phyloP scores from a whole-genome alignment of 495 filamentous ascomycete species.

The Aspergillus indologenus region DNA sequence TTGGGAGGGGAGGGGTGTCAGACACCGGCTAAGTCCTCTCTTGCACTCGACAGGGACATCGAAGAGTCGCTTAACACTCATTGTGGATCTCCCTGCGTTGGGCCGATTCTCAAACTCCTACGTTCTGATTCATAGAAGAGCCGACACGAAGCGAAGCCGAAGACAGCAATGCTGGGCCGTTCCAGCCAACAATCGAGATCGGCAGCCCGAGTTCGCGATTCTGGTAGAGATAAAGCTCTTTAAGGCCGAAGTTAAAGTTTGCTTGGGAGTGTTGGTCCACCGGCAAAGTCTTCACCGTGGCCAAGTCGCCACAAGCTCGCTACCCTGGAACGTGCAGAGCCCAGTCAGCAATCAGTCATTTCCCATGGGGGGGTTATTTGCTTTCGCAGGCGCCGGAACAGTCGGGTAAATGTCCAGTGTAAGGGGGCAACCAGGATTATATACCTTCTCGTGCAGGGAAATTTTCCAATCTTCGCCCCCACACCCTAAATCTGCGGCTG shows the following conservation, averaged over 20 bases:
- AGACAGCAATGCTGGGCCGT: background rate
- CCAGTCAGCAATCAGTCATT: background rate
- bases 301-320: background rate
- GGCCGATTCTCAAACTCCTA: background rate
- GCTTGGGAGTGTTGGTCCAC: background rate
- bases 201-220: background rate
- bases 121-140: background rate
- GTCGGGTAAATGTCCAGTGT: slow-evolving; percentile 1
- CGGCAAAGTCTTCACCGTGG: slow-evolving; percentile 4
- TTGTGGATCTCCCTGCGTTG: background rate
- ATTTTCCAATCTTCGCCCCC: background rate
- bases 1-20: background rate
- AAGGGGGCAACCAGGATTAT: background rate
- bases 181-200: background rate
- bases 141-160: background rate
- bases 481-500: slow-evolving; percentile 11
- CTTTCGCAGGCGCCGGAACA: background rate
- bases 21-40: slow-evolving; percentile 4
- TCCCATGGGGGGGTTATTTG: background rate
- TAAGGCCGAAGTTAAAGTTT: background rate
- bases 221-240: background rate
- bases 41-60: background rate
- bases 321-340: background rate
- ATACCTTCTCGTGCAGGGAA: background rate
- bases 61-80: background rate